These are phyloP conservation scores for Batkoa obscura DNA, from an alignment of 371 early-diverging fungal genomes.

Conservation along the genomic window DNA sequence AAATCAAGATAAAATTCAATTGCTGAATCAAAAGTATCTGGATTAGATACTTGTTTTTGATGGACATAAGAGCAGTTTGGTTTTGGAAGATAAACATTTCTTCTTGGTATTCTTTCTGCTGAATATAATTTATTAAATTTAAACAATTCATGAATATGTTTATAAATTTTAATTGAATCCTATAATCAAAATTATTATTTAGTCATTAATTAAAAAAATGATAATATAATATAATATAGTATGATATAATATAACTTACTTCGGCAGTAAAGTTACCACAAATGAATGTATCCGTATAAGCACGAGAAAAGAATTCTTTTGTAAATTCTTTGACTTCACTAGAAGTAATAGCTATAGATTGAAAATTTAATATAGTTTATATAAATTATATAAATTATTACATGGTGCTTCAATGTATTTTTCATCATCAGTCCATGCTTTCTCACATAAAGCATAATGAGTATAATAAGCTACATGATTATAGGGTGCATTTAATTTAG, in stretches of 20 bases:
- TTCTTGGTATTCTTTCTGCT: constrained; percentile 30
- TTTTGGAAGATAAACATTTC: constrained; percentile 31
- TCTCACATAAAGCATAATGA: background rate
- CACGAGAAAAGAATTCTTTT: constrained; percentile 14
- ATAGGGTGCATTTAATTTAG: no score
- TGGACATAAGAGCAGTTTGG: constrained; percentile 17
- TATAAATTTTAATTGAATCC: constrained; percentile 26
- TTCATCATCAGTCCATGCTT: background rate
- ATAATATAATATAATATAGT: no score
- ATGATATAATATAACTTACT: constrained; percentile 13
- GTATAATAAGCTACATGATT: background rate
- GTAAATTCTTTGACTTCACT: constrained; percentile 54
- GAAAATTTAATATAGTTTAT: background rate
- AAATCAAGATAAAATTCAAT: constrained; percentile 37
- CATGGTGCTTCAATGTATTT: background rate
- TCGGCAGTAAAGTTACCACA: constrained; percentile 58
- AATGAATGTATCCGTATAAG: constrained; percentile 52
- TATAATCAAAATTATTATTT: background rate
- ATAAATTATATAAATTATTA: no score
- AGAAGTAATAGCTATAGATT: constrained; percentile 23
- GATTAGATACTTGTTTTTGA: constrained; percentile 40
- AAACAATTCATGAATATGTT: constrained; percentile 26
- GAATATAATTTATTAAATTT: constrained; percentile 36
- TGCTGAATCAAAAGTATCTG: constrained; percentile 67
- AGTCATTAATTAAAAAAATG: background rate